phyloP scores from a whole-genome alignment of 169 alveolate genomes.

The Plasmodium coatneyi region DNA sequence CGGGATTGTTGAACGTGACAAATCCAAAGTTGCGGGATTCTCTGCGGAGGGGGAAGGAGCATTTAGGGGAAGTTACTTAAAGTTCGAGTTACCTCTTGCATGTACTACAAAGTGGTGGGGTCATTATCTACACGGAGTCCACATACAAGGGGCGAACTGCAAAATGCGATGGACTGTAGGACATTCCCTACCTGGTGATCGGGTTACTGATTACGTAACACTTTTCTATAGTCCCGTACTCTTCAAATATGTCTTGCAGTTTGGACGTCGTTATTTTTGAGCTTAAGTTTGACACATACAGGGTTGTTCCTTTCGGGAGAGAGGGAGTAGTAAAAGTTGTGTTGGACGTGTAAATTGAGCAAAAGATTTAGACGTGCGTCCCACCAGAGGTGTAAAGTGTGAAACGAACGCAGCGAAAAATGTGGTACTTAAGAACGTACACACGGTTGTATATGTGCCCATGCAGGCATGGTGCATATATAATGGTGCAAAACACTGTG shows the following conservation, averaged over 20 bases:
- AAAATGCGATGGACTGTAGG: neutral
- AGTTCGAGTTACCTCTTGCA: neutral
- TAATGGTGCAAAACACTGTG: neutral
- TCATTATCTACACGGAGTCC: neutral
- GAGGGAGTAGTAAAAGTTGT: neutral
- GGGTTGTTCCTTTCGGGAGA: constrained; percentile 35
- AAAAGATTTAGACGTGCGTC: neutral
- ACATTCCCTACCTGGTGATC: constrained; percentile 50
- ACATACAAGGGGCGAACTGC: neutral
- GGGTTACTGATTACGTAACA: constrained; percentile 72
- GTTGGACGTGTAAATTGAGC: neutral
- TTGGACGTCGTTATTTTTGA: constrained; percentile 67
- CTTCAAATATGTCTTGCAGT: constrained; percentile 71
- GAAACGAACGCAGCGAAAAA: neutral
- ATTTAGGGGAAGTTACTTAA: neutral
- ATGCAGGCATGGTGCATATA: neutral
- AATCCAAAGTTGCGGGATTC: constrained; percentile 74
- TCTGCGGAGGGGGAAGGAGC: constrained; percentile 4
- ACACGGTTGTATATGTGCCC: neutral
- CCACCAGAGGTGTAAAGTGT: neutral
- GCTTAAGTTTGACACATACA: constrained; percentile 70
- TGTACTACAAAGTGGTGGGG: neutral
- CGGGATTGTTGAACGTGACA: constrained; percentile 57
- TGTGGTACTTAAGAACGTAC: neutral
- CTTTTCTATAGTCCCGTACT: constrained; percentile 69